Percentiles rank a stretch among this genome's conserved stretches.
Evolutionary conservation across 2,329 filamentous ascomycete species (phyloP).

Genomic region (Monilinia polystroma): DNA sequence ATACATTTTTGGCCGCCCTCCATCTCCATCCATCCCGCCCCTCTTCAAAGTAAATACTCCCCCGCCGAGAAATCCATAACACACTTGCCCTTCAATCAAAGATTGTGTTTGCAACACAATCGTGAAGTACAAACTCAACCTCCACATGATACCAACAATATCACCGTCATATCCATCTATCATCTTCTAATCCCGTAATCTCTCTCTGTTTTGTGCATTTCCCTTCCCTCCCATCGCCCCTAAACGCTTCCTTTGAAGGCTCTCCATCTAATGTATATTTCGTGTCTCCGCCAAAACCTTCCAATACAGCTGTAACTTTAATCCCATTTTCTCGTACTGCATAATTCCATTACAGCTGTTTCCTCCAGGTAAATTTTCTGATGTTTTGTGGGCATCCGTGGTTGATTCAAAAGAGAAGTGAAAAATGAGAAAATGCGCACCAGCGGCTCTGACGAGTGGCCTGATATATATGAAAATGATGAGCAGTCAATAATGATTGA

Average conservation of each 20-base stretch:
- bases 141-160: conserved; percentile 7
- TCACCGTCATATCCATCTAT: conserved; percentile 6
- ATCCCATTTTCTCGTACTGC: background rate
- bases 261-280: background rate
- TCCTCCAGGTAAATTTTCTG: background rate
- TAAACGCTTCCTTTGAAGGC: background rate
- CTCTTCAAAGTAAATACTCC: background rate
- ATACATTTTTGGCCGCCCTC: background rate
- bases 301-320: background rate
- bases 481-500: background rate
- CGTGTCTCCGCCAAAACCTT: background rate
- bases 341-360: background rate
- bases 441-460: background rate
- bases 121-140: background rate
- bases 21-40: background rate
- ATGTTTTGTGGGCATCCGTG: background rate
- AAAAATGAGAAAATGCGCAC: background rate
- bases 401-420: background rate
- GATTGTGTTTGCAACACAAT: background rate
- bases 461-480: background rate
- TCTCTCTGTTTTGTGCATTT: background rate
- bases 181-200: background rate
- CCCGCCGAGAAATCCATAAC: background rate
- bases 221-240: too few species aligned
- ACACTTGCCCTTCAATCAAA: conserved; percentile 3